Conservation (phyloP, 2,329 filamentous ascomycete genomes). For the Aspergillus amoenus region DNA sequence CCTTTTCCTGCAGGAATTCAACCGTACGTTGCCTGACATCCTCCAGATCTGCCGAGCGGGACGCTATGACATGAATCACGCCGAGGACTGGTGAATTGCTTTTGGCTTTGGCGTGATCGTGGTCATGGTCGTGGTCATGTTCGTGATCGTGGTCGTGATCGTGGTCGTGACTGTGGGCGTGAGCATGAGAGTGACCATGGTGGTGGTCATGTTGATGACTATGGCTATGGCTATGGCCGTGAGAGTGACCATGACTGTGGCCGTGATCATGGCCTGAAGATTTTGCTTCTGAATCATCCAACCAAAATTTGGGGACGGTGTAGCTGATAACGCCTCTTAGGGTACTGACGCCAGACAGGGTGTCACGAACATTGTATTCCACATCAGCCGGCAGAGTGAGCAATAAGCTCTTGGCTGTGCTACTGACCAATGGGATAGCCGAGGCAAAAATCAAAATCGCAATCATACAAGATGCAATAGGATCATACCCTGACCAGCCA, state of each 20-base stretch:
- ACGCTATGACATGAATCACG: slow-evolving; percentile 81
- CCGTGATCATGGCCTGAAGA: slow-evolving; percentile 41
- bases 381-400: slow-evolving; percentile 80
- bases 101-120: slow-evolving; percentile 20
- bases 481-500: slow-evolving; percentile 93
- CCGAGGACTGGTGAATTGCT: slow-evolving; percentile 59
- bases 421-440: slow-evolving; percentile 81
- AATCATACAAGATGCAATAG: slow-evolving; percentile 89
- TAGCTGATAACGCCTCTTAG: slow-evolving; percentile 84
- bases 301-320: slow-evolving; percentile 86
- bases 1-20: slow-evolving; percentile 67
- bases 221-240: slow-evolving; percentile 28
- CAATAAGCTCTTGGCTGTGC: slow-evolving; percentile 77
- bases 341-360: slow-evolving; percentile 76
- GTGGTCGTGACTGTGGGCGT: slow-evolving; percentile 28
- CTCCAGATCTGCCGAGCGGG: slow-evolving; percentile 69
- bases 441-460: slow-evolving; percentile 91
- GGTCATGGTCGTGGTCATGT: slow-evolving; percentile 28
- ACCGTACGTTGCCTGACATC: slow-evolving; percentile 79
- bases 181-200: slow-evolving; percentile 25
- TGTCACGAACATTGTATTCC: slow-evolving; percentile 86
- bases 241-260: slow-evolving; percentile 35
- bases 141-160: slow-evolving; percentile 28
- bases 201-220: slow-evolving; percentile 30
- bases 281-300: slow-evolving; percentile 64